These are phyloP conservation scores for Zizania palustris DNA, from an alignment of 202 grass and related monocot genomes.

Conservation along the genomic window DNA sequence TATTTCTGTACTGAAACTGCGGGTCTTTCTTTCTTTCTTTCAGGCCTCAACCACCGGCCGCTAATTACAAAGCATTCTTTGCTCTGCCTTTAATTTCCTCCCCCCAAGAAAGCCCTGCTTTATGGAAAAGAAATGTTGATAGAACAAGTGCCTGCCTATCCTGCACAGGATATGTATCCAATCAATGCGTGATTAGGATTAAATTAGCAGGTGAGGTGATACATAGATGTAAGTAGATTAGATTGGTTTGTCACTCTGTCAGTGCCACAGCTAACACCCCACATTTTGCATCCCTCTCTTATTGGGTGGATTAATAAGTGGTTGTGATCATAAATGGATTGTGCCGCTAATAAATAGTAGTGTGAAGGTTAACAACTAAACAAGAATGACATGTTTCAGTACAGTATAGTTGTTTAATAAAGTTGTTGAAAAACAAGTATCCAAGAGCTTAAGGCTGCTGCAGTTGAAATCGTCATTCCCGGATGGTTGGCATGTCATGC, in stretches of 20 bases:
- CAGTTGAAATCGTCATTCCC: neutral
- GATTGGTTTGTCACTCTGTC: slow-evolving; percentile 31
- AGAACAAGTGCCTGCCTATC: neutral
- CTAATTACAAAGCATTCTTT: slow-evolving; percentile 1
- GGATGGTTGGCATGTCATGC: neutral
- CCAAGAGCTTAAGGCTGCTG: no score
- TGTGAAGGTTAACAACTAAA: neutral
- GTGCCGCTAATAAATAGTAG: neutral
- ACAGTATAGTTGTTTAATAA: no score
- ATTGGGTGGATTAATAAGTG: slow-evolving; percentile 13
- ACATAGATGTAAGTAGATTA: neutral
- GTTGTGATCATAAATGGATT: slow-evolving; percentile 27
- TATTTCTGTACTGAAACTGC: neutral
- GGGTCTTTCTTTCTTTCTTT: slow-evolving; percentile 6
- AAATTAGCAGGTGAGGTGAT: slow-evolving; percentile 20
- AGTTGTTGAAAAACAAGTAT: no score
- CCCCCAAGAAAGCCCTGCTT: neutral
- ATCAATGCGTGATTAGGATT: slow-evolving; percentile 10
- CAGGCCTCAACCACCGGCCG: slow-evolving; percentile 6
- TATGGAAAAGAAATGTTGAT: neutral
- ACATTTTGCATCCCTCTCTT: neutral
- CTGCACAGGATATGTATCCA: slow-evolving; percentile 22
- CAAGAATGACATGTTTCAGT: no score
- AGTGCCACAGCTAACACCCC: slow-evolving; percentile 1
- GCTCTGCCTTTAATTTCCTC: neutral